A percentile compares a stretch with the other conserved stretches of the same genome.
Evolutionary conservation across 768 basidiomycete genomes (phyloP).

Genomic region (Trametes coccinea): DNA sequence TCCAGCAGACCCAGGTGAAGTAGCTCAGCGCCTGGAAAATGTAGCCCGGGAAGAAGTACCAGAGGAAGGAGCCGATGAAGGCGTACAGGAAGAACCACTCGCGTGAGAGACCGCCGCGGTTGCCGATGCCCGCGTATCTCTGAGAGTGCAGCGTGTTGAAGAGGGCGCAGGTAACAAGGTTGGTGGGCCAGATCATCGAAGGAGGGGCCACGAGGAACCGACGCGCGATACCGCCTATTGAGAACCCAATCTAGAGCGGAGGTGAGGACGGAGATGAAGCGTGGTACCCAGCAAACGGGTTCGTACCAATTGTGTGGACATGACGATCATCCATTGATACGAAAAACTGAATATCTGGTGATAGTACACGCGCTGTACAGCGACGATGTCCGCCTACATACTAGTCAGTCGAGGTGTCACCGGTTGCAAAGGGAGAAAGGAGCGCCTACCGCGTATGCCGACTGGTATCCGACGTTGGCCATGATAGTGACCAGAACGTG

Average conservation of each 20-base stretch:
- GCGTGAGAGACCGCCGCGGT: constrained; percentile 49
- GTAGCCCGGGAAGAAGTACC: constrained; percentile 73
- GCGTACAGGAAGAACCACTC: constrained; percentile 52
- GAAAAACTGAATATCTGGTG: constrained; percentile 37
- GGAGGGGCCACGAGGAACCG: constrained; percentile 47
- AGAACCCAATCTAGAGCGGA: constrained; percentile 38
- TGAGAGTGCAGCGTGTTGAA: constrained; percentile 45
- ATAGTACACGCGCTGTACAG: constrained; percentile 49
- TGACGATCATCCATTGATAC: constrained; percentile 43
- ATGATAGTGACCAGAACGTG: constrained; percentile 54
- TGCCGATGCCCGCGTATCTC: constrained; percentile 44
- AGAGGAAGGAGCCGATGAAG: constrained; percentile 39
- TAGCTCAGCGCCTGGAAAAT: constrained; percentile 52
- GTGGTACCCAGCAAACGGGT: not conserved
- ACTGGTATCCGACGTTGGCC: constrained; percentile 37
- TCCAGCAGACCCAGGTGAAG: constrained; percentile 60
- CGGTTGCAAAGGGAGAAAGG: not conserved
- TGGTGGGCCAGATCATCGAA: constrained; percentile 48
- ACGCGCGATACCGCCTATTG: constrained; percentile 45
- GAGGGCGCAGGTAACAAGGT: constrained; percentile 44
- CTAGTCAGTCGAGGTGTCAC: not conserved
- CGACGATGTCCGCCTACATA: constrained; percentile 43
- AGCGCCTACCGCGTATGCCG: constrained; percentile 35
- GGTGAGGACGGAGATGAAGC: not conserved
- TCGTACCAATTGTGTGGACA: constrained; percentile 38